These are phyloP conservation scores for Pharnaceum exiguum DNA, from an alignment of 148 eudicot species.

Conservation along the genomic window DNA sequence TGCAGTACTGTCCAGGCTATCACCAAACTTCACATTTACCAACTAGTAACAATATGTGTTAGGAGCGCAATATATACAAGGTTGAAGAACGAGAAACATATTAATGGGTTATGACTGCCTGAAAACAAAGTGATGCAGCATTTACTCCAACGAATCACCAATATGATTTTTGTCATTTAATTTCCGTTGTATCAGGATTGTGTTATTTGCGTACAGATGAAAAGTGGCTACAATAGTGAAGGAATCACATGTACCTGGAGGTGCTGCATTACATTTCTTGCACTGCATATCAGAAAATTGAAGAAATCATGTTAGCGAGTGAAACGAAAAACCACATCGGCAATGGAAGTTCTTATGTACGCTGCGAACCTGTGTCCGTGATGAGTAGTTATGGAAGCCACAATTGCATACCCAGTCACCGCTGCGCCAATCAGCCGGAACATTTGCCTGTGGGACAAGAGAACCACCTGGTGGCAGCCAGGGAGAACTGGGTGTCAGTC, in stretches of 20 bases:
- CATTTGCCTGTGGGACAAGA: constrained; percentile 26
- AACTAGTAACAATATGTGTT: not conserved
- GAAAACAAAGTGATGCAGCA: too few species aligned
- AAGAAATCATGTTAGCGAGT: constrained; percentile 6
- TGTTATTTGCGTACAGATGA: not conserved
- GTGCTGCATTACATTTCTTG: constrained; percentile 70
- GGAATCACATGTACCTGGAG: constrained; percentile 36
- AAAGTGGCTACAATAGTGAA: not conserved
- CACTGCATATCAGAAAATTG: constrained; percentile 45
- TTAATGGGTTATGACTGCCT: not conserved
- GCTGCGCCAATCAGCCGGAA: constrained; percentile 58
- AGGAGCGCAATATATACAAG: constrained; percentile 1
- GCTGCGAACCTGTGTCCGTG: constrained; percentile 50
- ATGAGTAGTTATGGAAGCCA: constrained; percentile 81
- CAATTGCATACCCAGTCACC: constrained; percentile 85
- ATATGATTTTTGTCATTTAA: too few species aligned
- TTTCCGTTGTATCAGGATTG: not conserved
- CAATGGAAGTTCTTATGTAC: not conserved
- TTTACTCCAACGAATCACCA: too few species aligned
- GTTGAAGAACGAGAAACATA: not conserved
- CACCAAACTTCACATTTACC: too few species aligned
- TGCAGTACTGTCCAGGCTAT: too few species aligned
- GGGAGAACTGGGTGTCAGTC: constrained; percentile 38
- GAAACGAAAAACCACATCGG: not conserved
- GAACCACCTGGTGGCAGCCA: constrained; percentile 40